Base-by-base conservation (phyloP, 2,329 filamentous ascomycete species). In the Monilinia vaccinii-corymbosi region DNA sequence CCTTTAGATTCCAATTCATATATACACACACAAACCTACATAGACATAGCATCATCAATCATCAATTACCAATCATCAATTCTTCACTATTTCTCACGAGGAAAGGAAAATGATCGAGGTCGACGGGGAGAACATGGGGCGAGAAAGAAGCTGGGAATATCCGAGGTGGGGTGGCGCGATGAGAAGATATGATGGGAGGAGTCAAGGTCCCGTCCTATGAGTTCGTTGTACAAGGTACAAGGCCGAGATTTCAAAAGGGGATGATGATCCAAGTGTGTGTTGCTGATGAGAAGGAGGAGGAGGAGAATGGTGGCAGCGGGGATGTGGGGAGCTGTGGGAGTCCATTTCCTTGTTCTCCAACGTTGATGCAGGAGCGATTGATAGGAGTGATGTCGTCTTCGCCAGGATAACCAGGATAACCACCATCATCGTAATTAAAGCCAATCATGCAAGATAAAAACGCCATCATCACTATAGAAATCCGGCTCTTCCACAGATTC, bases 401-500 rank as follows among this genome's bases (percentile, higher is more conserved):
- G 18, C 32, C 16, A 38, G 1, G 14, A 47, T 42, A 25, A 38
- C 8, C 16, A 32, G 11, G 8, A 36, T 25, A 6, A 36, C 18
- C 18, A 47, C 36, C 11, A 55, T 53, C 23, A 49, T 44, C 28
- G 10, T 48, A 11, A 49, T n/a, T 3, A 47, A 4, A 32, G 28
- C 5, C 14, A 16, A 56, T 59, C 40, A 57, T 59, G 55, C 28
- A 60, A 55, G 21, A 1, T 10, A 23, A 45, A 14, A 60, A 60
- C 61, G 28, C 63, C 47, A 38, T 53, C 45, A 44, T 60, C 51
- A 28, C 51, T 38, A n/a, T 64, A 60, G 18, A 53, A 56, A 38
- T 58, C 62, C 52, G 7, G 40, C 42, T 60, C 61, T 62, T 63
- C 58, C 11, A 50, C 45, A 56, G 57, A 48, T 61, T 64, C 61